Evolutionary conservation across 2,329 filamentous ascomycete genomes (phyloP), one percentile per base, ranked within the genome.

Genomic region (Dendryphion nanum): DNA sequence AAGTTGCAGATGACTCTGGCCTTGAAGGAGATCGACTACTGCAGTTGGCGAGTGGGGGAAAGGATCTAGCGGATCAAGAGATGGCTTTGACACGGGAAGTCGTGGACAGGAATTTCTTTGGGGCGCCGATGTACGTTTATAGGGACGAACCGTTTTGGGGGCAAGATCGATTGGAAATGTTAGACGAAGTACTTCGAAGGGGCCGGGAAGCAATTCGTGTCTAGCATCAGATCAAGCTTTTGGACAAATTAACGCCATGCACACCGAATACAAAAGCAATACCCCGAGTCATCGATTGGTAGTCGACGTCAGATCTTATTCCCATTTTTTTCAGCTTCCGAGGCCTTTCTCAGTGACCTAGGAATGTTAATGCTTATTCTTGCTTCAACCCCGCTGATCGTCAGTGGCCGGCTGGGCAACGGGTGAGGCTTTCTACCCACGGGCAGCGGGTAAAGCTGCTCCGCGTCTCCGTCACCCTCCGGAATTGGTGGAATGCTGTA

Each of bases 71-170:
- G 7, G 29, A 30, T 10, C 8, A 30, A 15, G 29, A 30, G 29
- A 30, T 7, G 15, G 8, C 29, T 10, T 30, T 30, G 29, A 30
- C 29, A 7, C 8, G 16, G 29, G 29, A 30, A 17, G 29, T 17
- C 16, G 29, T 30, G 29, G 8, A 10, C 7, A 10, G 15, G 15
- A 8, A 30, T 6, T 45, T 44, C 13, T 57, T 57, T 28, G 54
- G 54, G 3, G 54, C 45, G 3, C 53, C 53, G 3, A 32, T 51
- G 8, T 57, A 56, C 30, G 28, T 48, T 14, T 55, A 49, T 16
- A 30, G 21, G 13, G 32, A 21, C 4, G 53, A 58, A 39, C 45
- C 50, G 7, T 57, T 58, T 26, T 57, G 55, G 55, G 53, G 55
- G 2, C 55, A 58, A 20, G 53, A 55, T 40, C 42, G 55, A 14